Base-by-base conservation (phyloP, 1,284 basidiomycete genomes). In the Coniferiporia weirii region DNA sequence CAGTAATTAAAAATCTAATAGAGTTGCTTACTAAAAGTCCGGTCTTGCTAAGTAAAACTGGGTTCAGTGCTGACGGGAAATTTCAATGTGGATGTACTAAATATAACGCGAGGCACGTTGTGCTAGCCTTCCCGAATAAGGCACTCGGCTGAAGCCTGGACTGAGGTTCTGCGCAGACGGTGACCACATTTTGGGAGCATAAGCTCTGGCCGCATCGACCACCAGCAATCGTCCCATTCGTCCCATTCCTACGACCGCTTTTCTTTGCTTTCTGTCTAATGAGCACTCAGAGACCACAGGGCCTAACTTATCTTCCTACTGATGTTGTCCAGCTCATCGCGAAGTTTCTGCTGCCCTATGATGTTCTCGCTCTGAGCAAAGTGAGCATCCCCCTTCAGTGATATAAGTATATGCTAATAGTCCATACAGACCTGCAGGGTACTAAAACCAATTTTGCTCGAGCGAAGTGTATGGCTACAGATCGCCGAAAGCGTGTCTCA, bases 261-360 rank as follows among this genome's bases (percentile, higher is more conserved):
- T 12, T n/a, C 10, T n/a, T 43, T n/a, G 2, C 40, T 2, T 17
- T 46, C 3, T 46, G n/a, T 20, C 19, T 20, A 20, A 46, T 46
- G 44, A 46, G 8, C 17, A 9, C 1, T n/a, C 44, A 46, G 44
- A 46, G 20, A 35, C 22, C 48, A 45, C 34, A 35, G 10, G 17
- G 17, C 19, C 53, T 60, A 32, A 52, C 54, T 12, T 48, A 45
- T 13, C 49, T 60, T 12, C 59, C 59, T 9, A 52, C n/a, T 19
- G 59, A 60, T 49, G 51, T 52, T 35, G 49, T 60, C 22, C 47
- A 47, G 32, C 48, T 60, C 36, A 48, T 60, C 22, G 59, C 59
- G 8, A 49, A 50, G 27, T 47, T 32, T 50, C 38, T 60, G 22
- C 27, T 56, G 46, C 59, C 59, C 20, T 60, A 60, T 49, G 59